phyloP scores from a whole-genome alignment of 2,329 filamentous ascomycete genomes.

The Colletotrichum tamarilloi region DNA sequence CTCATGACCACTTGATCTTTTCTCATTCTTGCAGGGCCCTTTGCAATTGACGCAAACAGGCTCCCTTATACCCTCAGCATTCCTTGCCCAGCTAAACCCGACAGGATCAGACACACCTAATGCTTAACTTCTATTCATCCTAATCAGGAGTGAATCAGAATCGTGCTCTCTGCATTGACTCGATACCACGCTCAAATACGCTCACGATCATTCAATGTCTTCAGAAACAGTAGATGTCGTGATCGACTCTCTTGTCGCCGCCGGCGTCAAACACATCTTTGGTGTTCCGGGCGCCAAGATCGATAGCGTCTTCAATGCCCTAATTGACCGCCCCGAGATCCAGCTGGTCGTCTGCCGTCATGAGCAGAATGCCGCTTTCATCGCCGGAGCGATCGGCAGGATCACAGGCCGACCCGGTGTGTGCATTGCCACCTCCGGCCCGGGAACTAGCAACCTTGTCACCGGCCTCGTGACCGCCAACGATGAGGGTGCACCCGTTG shows the following conservation, averaged over 20 bases:
- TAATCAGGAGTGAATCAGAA: background rate
- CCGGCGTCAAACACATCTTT: slow-evolving; percentile 57
- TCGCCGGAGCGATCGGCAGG: slow-evolving; percentile 57
- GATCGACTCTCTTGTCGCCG: slow-evolving; percentile 45
- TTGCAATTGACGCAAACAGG: background rate
- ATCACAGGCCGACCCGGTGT: slow-evolving; percentile 58
- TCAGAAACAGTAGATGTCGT: slow-evolving; percentile 43
- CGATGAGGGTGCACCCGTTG: slow-evolving; percentile 58
- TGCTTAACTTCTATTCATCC: background rate
- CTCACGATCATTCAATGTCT: background rate
- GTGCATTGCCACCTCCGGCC: slow-evolving; percentile 58
- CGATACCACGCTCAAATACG: background rate
- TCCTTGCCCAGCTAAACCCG: background rate
- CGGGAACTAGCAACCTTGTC: slow-evolving; percentile 58
- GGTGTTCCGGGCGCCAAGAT: slow-evolving; percentile 61
- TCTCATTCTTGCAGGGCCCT: background rate
- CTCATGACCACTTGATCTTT: background rate
- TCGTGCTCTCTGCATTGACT: background rate
- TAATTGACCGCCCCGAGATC: slow-evolving; percentile 58
- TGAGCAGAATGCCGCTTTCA: slow-evolving; percentile 62
- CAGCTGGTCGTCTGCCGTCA: slow-evolving; percentile 58
- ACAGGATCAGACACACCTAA: background rate
- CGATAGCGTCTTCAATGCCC: slow-evolving; percentile 58
- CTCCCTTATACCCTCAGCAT: background rate
- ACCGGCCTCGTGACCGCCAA: slow-evolving; percentile 59